Percentiles rank a stretch among this genome's conserved stretches.
Conservation (phyloP, 78 protist genomes). For the Planoprotostelium fungivorum region DNA sequence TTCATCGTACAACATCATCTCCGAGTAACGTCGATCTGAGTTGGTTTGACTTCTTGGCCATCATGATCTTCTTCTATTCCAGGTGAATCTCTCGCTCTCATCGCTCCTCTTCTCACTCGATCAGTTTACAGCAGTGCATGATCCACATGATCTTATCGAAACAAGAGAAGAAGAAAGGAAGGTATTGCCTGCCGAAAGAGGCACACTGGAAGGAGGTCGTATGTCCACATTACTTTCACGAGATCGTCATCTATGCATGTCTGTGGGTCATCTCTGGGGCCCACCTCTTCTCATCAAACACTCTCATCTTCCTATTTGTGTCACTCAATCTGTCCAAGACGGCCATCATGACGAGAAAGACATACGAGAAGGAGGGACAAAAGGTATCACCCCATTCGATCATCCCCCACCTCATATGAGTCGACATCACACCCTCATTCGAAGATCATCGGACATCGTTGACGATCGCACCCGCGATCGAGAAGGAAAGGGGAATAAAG, state of each 20-base stretch:
- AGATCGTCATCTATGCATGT: background rate
- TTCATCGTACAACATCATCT: too few species aligned
- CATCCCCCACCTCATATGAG: too few species aligned
- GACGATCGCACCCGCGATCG: too few species aligned
- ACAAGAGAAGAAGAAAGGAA: background rate
- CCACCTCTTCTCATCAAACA: background rate
- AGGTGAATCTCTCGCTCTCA: background rate
- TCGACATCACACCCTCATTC: too few species aligned
- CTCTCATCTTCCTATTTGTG: background rate
- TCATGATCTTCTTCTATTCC: background rate
- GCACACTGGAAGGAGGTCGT: background rate
- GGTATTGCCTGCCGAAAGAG: background rate
- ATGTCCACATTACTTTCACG: background rate
- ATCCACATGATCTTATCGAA: background rate
- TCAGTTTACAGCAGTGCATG: background rate
- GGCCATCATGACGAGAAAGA: background rate
- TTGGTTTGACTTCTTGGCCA: background rate
- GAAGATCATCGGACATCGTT: too few species aligned
- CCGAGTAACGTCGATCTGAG: too few species aligned
- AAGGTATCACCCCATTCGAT: too few species aligned
- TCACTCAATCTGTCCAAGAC: background rate
- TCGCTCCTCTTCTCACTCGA: background rate
- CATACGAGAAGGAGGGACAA: background rate
- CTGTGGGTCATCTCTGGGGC: background rate
- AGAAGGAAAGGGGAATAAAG: too few species aligned